Evolutionary conservation across 2,329 filamentous ascomycete genomes (phyloP).

Genomic region (Pseudogymnoascus sp.): DNA sequence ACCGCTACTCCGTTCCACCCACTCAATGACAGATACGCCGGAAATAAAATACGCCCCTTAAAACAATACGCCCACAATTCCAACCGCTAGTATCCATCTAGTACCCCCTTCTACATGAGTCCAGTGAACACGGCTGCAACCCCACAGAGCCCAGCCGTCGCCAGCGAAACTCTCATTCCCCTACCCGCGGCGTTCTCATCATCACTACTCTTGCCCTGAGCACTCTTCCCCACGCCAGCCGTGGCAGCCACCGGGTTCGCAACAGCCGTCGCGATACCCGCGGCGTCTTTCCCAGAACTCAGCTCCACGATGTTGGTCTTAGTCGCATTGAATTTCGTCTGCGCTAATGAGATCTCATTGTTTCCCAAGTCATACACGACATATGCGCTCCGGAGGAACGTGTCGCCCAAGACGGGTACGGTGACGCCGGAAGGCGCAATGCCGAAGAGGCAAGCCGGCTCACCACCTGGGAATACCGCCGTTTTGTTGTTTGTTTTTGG

Average conservation of each 20-base stretch:
- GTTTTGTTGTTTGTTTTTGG: conserved; percentile 36
- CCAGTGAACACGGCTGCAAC: neutral
- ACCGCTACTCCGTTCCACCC: neutral
- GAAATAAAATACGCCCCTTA: neutral
- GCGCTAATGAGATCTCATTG: conserved; percentile 61
- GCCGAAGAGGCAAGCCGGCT: conserved; percentile 56
- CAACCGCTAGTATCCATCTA: neutral
- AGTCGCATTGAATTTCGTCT: conserved; percentile 53
- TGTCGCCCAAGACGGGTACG: conserved; percentile 61
- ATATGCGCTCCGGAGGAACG: conserved; percentile 66
- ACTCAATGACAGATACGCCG: neutral
- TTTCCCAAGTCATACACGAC: conserved; percentile 67
- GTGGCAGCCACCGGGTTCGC: conserved; percentile 41
- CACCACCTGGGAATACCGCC: conserved; percentile 45
- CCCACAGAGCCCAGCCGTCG: neutral
- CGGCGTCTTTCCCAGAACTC: conserved; percentile 35
- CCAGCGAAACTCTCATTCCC: neutral
- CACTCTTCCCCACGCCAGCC: conserved; percentile 25
- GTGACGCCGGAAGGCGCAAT: conserved; percentile 48
- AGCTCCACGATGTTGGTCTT: conserved; percentile 47
- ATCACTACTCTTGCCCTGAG: neutral
- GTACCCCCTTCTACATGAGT: neutral
- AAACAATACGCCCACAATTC: neutral
- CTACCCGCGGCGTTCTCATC: neutral
- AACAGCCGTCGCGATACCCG: conserved; percentile 47